Evolutionary conservation across 306 rosid genomes (phyloP), one percentile per base, ranked within the genome.

Genomic region (Trichosanthes truncata): DNA sequence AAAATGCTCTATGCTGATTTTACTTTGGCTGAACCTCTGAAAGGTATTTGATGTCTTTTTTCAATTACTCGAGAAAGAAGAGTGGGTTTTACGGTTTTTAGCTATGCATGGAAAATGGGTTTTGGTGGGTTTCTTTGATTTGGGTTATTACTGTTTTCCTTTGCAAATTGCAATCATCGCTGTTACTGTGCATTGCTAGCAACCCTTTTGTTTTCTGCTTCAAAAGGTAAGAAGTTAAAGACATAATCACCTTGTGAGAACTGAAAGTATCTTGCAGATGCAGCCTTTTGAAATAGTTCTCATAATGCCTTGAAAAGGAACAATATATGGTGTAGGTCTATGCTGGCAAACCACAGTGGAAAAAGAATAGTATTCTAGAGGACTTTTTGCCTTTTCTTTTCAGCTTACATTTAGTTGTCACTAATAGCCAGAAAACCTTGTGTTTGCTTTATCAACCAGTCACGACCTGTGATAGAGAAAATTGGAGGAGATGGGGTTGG

Each of bases 381-480:
- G 55, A 71, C 76, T 23, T 43, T 25, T 21, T 84, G 90, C 79
- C 65, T 84, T 82, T 80, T 83, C 82, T 79, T 55, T 41, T 87
- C 56, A 73, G 23, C 78, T 84, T 67, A 62, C 59, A 52, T 85
- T 81, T 79, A 87, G 87, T 83, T 86, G 93, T 83, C 93, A 87
- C 90, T 89, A 78, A 85, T 81, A 57, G 56, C 89, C 90, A 82
- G 91, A 93, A 94, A 89, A 90, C 90, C 67, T 85, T 81, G 29
- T 61, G 52, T 84, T 85, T 87, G 93, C 88, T 87, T 84, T 80
- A 81, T 51, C 79, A 83, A 68, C 60, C 59, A 72, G 79, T 80
- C 61, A 45, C 85, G 80, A 43, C 77, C 65, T 45, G 78, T 52
- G 84, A 74, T 81, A 46, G 31, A 74, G 81, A 80, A 74, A 40